Base-by-base conservation (phyloP, 1,284 basidiomycete species). In the Puccinia horiana region DNA sequence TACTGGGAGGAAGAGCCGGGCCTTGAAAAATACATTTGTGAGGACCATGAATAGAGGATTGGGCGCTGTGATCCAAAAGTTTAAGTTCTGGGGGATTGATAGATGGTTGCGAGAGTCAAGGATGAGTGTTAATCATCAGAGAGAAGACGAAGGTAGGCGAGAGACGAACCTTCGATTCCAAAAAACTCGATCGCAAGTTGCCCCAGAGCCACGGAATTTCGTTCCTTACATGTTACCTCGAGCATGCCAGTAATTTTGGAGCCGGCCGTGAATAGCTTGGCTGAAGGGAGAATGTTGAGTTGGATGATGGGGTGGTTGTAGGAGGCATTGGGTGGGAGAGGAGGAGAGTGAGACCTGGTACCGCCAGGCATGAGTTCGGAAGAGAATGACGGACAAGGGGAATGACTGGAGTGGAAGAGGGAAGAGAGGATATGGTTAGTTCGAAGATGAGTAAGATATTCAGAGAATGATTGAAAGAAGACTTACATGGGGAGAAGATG, bases 31-130 rank as follows among this genome's bases (percentile, higher is more conserved):
- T 61, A 84, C 52, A 37, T 82, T 84, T n/a, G 81, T 74, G 56
- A 83, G 79, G 72, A 2, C 80, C 80, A 26, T 85, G 81, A 67
- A 86, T 83, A 0, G 85, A 83, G 3, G 84, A 83, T 29, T 85
- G 85, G 32, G 86, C 84, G 11, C 84, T 85, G 78, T 86, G 84
- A 58, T 85, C 84, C 8, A 81, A 82, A 5, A 85, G 84, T 42
- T 84, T 84, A 2, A 86, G 84, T 82, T 86, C 86, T 86, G 83
- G 1, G 11, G 20, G n/a, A n/a, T n/a, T n/a, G n/a, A n/a, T n/a
- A n/a, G n/a, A n/a, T 5, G n/a, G 56, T 52, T 16, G 8, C 16
- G 42, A 54, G 47, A 61, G 35, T n/a, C 40, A 67, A 54, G 35
- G 49, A 49, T 63, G n/a, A 67, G 67, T 23, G 61, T 29, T 32